Evolutionary conservation across 345 rosid species (phyloP).

Genomic region (Dipteronia dyeriana): DNA sequence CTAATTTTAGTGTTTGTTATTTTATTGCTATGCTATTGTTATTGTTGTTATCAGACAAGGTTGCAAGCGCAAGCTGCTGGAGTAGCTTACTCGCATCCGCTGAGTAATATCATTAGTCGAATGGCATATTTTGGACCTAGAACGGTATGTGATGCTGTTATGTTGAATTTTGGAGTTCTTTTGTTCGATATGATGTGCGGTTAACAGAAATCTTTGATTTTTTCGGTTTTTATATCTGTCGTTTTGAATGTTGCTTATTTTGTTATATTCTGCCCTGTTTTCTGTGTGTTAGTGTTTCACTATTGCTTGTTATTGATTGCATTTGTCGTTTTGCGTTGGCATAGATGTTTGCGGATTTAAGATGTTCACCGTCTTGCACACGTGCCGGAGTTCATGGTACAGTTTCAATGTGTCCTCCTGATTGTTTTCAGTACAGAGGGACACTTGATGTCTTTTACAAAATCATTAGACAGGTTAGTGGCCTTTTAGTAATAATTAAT

Average conservation of each 20-base stretch:
- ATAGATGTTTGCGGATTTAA: slow-evolving; percentile 92
- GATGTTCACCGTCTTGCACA: slow-evolving; percentile 91
- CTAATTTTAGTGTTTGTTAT: background rate
- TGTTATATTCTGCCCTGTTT: too few species aligned
- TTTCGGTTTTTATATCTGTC: background rate
- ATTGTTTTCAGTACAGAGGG: slow-evolving; percentile 97
- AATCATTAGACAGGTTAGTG: slow-evolving; percentile 83
- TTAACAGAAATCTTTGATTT: background rate
- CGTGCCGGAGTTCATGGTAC: slow-evolving; percentile 99
- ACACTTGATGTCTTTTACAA: slow-evolving; percentile 92
- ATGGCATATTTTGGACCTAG: slow-evolving; percentile 94
- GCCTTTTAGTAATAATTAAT: too few species aligned
- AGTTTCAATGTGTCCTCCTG: slow-evolving; percentile 95
- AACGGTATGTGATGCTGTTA: slow-evolving; percentile 50
- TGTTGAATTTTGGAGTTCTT: background rate
- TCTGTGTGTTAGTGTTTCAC: background rate
- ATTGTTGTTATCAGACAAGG: slow-evolving; percentile 59
- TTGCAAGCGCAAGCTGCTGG: slow-evolving; percentile 99
- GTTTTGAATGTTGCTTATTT: background rate
- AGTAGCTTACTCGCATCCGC: slow-evolving; percentile 80
- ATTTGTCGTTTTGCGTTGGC: slow-evolving; percentile 8
- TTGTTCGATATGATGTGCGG: background rate
- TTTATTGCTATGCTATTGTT: background rate
- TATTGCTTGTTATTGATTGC: background rate
- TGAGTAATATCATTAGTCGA: slow-evolving; percentile 72